Evolutionary conservation across 768 basidiomycete genomes (phyloP).

Genomic region (Russula brevipes): DNA sequence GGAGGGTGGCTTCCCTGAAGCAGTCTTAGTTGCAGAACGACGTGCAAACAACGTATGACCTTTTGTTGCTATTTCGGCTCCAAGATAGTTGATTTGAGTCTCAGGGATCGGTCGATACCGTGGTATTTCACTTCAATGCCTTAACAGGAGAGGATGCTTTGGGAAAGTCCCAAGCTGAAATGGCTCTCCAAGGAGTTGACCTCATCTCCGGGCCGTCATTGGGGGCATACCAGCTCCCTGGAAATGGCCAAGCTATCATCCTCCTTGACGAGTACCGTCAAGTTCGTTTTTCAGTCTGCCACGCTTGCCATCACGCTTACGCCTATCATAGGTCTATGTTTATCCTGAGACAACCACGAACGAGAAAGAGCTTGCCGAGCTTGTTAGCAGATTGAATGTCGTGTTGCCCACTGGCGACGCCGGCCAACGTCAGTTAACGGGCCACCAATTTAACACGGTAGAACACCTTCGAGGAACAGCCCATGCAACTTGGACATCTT

Average conservation of each 20-base stretch:
- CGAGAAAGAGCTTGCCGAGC: constrained; percentile 39
- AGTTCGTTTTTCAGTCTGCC: constrained; percentile 36
- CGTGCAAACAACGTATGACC: constrained; percentile 51
- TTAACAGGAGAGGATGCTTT: constrained; percentile 64
- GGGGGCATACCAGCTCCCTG: constrained; percentile 52
- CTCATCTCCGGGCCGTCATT: constrained; percentile 53
- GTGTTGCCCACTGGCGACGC: constrained; percentile 46
- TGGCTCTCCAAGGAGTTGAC: constrained; percentile 53
- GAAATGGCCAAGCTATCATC: constrained; percentile 46
- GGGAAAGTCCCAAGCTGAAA: constrained; percentile 32
- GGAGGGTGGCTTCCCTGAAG: constrained; percentile 46
- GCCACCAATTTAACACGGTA: constrained; percentile 48
- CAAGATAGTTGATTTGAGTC: constrained; percentile 11
- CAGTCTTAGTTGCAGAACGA: constrained; percentile 58
- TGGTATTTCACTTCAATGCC: constrained; percentile 71
- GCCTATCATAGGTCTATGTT: constrained; percentile 45
- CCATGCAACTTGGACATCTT: constrained; percentile 61
- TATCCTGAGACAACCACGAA: constrained; percentile 58
- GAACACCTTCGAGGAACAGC: constrained; percentile 45
- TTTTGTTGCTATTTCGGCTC: neutral
- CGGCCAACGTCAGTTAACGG: constrained; percentile 46
- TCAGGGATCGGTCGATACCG: constrained; percentile 62
- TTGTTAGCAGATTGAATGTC: constrained; percentile 48
- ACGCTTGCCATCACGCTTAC: neutral
- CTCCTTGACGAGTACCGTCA: constrained; percentile 75